Base-by-base conservation (phyloP, 2,329 filamentous ascomycete genomes). In the Trichophaea hybrida region DNA sequence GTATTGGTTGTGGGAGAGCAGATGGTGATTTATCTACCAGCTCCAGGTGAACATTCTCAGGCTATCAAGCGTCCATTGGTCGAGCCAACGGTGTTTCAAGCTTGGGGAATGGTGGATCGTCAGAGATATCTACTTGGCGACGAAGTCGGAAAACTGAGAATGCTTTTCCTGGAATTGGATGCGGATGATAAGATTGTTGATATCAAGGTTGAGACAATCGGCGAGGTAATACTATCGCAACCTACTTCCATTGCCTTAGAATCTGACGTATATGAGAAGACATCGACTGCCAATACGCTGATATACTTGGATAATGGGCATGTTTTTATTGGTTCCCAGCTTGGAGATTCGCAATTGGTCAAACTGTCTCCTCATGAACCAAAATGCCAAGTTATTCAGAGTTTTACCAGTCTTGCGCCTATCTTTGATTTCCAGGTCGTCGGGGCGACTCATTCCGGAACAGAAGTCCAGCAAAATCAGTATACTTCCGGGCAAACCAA, bases 401-500 rank as follows among this genome's bases (percentile, higher is more conserved):
- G 81, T 0, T 77, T 94, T 59, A 75, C 80, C 2, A 98, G 95
- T 69, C 88, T 97, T 67, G 89, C 86, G 0, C 93, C 93, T 0
- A 86, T 98, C 46, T 74, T 97, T 43, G 93, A 98, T 70, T 96
- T 98, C 67, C 84, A 86, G 0, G 82, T 98, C 13, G 95, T 97
- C 88, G 93, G 97, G 69, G 86, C 97, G 78, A 91, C 90, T 0
- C 90, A 88, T 67, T 84, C 87, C 61, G 84, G 84, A 24, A 85
- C 93, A 64, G 81, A 78, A 6, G 83, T 50, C 15, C 72, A 76
- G 15, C 85, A 84, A 2, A 94, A 93, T 68, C 87, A 93, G 63
- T 98, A 95, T 69, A 94, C 90, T 0, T 95, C 91, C 0, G 93
- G 93, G 0, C 91, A 98, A 72, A 90, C 93, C 50, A 81, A 90